Evolutionary conservation across 73 alveolate genomes (phyloP).

Genomic region (Paramecium primaurelia): DNA sequence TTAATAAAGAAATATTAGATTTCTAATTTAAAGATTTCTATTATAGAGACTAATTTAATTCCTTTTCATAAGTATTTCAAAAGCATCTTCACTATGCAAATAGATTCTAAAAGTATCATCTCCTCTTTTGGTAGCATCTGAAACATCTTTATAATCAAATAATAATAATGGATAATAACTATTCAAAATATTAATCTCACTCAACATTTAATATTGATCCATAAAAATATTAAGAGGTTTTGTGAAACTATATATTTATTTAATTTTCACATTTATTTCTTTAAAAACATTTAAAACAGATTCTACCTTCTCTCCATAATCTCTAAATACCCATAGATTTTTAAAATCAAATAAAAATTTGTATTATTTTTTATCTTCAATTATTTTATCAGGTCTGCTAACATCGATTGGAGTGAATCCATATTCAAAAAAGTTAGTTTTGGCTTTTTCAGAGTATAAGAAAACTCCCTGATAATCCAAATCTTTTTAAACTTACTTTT

Average conservation of each 20-base stretch:
- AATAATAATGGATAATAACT: not conserved
- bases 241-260: not conserved
- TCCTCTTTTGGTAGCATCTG: not conserved
- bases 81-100: not conserved
- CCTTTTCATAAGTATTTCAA: not conserved
- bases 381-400: not conserved
- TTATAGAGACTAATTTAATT: not conserved
- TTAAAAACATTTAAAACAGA: not conserved
- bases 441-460: not conserved
- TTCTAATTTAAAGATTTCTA: not conserved
- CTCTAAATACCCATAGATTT: not conserved
- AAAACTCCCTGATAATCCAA: not conserved
- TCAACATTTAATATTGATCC: not conserved
- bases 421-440: not conserved
- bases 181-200: not conserved
- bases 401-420: constrained; percentile 10
- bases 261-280: constrained; percentile 13
- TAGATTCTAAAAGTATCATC: not conserved
- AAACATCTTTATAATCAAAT: not conserved
- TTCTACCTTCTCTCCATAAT: not conserved
- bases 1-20: not conserved
- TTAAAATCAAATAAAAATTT: not conserved
- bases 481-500: not conserved
- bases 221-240: not conserved
- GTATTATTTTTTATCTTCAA: not conserved